Conservation (phyloP, 805 yeast genomes). For the Maudiozyma bulderi region DNA sequence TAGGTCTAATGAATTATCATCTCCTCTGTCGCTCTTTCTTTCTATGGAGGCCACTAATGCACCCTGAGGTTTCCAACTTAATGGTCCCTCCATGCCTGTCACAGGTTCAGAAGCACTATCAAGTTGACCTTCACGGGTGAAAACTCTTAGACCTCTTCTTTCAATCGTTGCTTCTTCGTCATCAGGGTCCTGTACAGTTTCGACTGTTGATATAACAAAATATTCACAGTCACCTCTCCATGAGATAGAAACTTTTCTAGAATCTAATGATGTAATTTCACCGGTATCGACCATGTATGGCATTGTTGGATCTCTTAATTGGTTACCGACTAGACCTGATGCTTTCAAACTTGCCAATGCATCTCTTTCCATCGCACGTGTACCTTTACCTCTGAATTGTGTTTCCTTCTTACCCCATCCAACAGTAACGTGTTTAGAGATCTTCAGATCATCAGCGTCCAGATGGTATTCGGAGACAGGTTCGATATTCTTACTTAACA, state of each 20-base stretch:
- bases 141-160: constrained; percentile 77
- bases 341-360: constrained; percentile 38
- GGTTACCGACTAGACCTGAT: constrained; percentile 58
- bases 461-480: constrained; percentile 60
- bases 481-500: constrained; percentile 71
- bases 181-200: constrained; percentile 36
- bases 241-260: constrained; percentile 41
- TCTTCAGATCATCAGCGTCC: constrained; percentile 49
- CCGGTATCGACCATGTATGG: constrained; percentile 66
- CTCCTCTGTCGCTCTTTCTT: constrained; percentile 40
- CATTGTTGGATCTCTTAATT: constrained; percentile 83
- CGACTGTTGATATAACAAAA: constrained; percentile 60
- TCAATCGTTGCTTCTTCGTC: constrained; percentile 29
- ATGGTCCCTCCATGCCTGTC: constrained; percentile 61
- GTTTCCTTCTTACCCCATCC: constrained; percentile 99
- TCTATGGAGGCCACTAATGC: constrained; percentile 76
- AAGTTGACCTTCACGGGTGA: constrained; percentile 65
- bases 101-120: constrained; percentile 85
- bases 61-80: constrained; percentile 91
- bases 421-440: constrained; percentile 80
- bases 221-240: constrained; percentile 96
- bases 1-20: constrained; percentile 34
- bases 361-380: constrained; percentile 63
- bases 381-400: constrained; percentile 92
- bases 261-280: constrained; percentile 46